Percentiles rank a stretch among this genome's conserved stretches.
Evolutionary conservation across 768 basidiomycete species (phyloP).

Genomic region (Scleroderma citrinum): DNA sequence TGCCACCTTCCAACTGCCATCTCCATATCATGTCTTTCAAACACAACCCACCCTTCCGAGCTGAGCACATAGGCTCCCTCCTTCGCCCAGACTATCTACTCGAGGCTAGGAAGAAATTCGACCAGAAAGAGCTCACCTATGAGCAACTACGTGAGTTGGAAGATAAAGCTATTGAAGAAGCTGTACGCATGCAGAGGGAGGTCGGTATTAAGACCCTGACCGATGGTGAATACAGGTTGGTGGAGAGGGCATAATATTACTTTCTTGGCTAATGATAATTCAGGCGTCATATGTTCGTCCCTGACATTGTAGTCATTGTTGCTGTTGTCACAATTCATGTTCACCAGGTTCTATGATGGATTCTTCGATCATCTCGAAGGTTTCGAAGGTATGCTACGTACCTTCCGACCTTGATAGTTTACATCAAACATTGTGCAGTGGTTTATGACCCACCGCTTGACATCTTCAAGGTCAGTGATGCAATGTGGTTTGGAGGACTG

Average conservation of each 20-base stretch:
- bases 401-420: not conserved
- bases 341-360: constrained; percentile 22
- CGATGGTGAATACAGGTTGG: constrained; percentile 35
- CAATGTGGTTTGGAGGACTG: no score
- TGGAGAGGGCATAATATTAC: constrained; percentile 17
- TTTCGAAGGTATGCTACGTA: constrained; percentile 16
- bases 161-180: constrained; percentile 32
- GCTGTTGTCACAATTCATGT: not conserved
- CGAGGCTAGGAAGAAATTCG: constrained; percentile 30
- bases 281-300: constrained; percentile 22
- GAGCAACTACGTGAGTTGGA: constrained; percentile 35
- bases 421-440: constrained; percentile 11
- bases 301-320: not conserved
- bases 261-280: not conserved
- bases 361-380: constrained; percentile 24
- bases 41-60: constrained; percentile 38
- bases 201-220: constrained; percentile 38
- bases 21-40: constrained; percentile 12
- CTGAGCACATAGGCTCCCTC: constrained; percentile 41
- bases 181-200: constrained; percentile 34
- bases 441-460: constrained; percentile 17
- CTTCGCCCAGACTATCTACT: constrained; percentile 38
- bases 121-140: constrained; percentile 26
- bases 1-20: not conserved
- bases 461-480: constrained; percentile 18